These are phyloP conservation scores for Chaetothyriales sp. DNA, from an alignment of 2,329 filamentous ascomycete species.

Conservation along the genomic window DNA sequence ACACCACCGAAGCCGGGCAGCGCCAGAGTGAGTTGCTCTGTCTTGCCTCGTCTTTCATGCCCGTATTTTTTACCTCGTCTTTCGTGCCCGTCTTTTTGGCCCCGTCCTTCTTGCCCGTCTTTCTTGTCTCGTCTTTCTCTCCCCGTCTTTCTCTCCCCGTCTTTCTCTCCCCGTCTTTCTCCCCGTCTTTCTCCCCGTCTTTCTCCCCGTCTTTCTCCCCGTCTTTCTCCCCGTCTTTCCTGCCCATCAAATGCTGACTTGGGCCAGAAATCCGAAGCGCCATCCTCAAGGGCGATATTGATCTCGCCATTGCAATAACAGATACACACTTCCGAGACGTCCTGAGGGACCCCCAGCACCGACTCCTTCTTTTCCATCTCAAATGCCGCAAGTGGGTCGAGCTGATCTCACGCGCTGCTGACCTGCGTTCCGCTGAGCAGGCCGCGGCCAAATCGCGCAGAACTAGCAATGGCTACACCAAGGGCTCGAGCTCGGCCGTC, in stretches of 20 bases:
- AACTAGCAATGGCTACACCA: slow-evolving; percentile 27
- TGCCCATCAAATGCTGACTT: slow-evolving; percentile 1
- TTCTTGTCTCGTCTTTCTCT: too few relatives aligned
- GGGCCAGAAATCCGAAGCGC: slow-evolving; percentile 64
- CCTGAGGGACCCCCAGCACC: slow-evolving; percentile 51
- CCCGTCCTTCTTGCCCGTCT: not conserved
- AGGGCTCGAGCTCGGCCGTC: slow-evolving; percentile 7
- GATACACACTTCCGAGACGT: slow-evolving; percentile 67
- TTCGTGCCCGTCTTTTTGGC: not conserved
- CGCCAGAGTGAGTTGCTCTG: slow-evolving; percentile 57
- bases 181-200: too few relatives aligned
- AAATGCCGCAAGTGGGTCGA: slow-evolving; percentile 89
- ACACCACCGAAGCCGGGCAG: slow-evolving; percentile 76
- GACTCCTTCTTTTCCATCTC: slow-evolving; percentile 63
- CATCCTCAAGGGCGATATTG: slow-evolving; percentile 84
- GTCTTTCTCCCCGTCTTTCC: not conserved
- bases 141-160: too few relatives aligned
- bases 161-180: too few relatives aligned
- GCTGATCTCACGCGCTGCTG: slow-evolving; percentile 67
- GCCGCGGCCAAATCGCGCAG: slow-evolving; percentile 21
- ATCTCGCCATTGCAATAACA: slow-evolving; percentile 73
- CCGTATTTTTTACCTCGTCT: not conserved
- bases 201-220: too few relatives aligned
- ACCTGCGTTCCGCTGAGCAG: slow-evolving; percentile 42
- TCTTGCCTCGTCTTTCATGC: not conserved